phyloP scores from a whole-genome alignment of 1,139 yeast genomes.

The Trichomonascaceae sp. region DNA sequence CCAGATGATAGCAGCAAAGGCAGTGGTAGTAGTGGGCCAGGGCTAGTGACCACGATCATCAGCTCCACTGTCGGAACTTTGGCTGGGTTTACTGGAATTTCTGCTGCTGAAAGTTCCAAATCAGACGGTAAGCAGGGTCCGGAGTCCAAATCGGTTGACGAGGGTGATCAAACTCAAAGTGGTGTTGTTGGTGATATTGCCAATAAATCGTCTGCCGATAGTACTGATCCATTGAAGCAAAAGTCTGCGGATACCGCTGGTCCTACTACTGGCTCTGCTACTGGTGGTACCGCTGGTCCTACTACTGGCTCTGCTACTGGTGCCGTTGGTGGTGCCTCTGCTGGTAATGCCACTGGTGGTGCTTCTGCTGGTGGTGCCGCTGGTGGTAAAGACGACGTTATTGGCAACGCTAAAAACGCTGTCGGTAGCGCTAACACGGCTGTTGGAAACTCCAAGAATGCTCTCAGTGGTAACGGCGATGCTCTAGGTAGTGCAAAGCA shows the following conservation, averaged over 20 bases:
- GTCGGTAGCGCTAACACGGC: not conserved
- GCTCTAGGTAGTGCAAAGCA: not conserved
- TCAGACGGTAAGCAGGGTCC: slow-evolving; percentile 1
- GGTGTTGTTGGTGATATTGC: not conserved
- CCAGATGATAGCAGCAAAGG: not conserved
- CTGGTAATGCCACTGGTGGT: slow-evolving; percentile 7
- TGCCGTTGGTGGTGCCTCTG: slow-evolving; percentile 6
- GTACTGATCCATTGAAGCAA: not conserved
- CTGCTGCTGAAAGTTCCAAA: not conserved
- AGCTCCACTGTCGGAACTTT: not conserved
- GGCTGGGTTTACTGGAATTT: not conserved
- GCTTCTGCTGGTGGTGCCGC: slow-evolving; percentile 4
- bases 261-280: slow-evolving; percentile 3
- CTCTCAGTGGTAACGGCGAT: slow-evolving; percentile 1
- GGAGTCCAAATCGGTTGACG: not conserved
- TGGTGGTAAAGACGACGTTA: not conserved
- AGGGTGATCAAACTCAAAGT: not conserved
- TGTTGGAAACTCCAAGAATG: not conserved
- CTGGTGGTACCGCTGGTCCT: slow-evolving; percentile 12
- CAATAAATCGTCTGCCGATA: not conserved
- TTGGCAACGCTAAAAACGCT: not conserved
- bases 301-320: slow-evolving; percentile 7
- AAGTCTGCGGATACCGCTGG: slow-evolving; percentile 7
- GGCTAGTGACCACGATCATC: not conserved
- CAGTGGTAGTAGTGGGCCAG: not conserved